Base-by-base conservation (phyloP, 2,329 filamentous ascomycete species). In the Mycocentrospora acerina region DNA sequence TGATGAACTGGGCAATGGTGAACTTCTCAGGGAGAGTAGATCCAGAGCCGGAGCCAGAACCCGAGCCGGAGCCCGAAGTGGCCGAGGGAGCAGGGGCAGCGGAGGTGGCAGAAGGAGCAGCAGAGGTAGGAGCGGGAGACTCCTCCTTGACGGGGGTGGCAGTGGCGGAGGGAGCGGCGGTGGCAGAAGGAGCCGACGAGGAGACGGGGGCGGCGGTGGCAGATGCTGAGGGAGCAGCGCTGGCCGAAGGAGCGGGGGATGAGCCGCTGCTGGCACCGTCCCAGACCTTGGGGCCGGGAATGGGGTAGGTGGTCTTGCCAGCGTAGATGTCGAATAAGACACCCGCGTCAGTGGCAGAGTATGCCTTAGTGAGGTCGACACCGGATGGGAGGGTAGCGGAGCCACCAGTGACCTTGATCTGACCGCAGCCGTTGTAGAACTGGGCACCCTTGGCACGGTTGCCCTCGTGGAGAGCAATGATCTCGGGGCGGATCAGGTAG, bases 321-420 rank as follows among this genome's bases (percentile, higher is more conserved):
- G 26, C 30, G 59, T 72, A 72, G 44, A 71, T 57, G 60, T 71
- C 58, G 57, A 67, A 68, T 4, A 67, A 43, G 39, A 72, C 63
- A 44, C 69, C 68, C 4, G 62, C 57, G 51, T 71, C 68, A 16
- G 50, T 48, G 44, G 64, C 55, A n/a, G 50, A 54, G 60, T 71
- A 72, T n/a, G 60, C 62, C 40, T 66, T 64, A 45, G 72, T 68
- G 59, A 77, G 71, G 62, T 74, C 69, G 40, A 71, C 71, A 53
- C 61, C 61, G 3, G 47, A 36, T 13, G 64, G 62, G 31, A 66
- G 59, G 19, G 52, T 35, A 28, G 31, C 46, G 15, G 51, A 37
- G 29, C 63, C 64, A 16, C 57, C 59, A 18, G 59, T 62, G 37
- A 71, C 57, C 40, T 62, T 64, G 47, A 72, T 53, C 51, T 71